A percentile compares a stretch with the other conserved stretches of the same genome.
Evolutionary conservation across 2,329 filamentous ascomycete species (phyloP).

Genomic region (Fusarium begoniae): DNA sequence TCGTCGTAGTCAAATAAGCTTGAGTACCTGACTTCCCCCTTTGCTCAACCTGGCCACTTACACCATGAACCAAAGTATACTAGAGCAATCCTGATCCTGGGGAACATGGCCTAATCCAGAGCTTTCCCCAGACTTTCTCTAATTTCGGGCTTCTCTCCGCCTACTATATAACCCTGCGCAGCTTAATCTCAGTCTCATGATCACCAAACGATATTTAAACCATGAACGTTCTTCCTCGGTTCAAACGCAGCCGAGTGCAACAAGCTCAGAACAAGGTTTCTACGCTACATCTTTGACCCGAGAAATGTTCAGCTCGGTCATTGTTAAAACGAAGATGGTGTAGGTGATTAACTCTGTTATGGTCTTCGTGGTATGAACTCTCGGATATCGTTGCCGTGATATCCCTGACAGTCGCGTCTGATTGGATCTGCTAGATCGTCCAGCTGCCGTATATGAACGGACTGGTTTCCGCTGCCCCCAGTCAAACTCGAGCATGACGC

Average conservation of each 20-base stretch:
- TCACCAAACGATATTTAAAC: background rate
- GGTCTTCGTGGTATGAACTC: background rate
- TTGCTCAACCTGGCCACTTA: background rate
- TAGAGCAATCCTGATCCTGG: background rate
- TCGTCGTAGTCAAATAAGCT: background rate
- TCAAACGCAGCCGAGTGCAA: background rate
- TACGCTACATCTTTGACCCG: background rate
- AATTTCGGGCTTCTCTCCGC: background rate
- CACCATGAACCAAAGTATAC: background rate
- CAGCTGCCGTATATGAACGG: accelerated
- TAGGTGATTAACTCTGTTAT: background rate
- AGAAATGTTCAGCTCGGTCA: background rate
- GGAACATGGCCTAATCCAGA: background rate
- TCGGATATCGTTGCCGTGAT: background rate
- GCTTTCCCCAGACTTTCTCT: background rate
- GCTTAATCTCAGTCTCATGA: background rate
- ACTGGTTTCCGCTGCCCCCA: background rate
- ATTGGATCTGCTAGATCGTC: background rate
- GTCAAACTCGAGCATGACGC: background rate
- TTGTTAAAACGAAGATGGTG: background rate
- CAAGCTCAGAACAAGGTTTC: background rate
- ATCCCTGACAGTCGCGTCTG: background rate
- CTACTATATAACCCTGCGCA: accelerated
- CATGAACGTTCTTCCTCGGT: background rate
- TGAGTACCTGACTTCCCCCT: background rate